Percentiles rank a stretch among this genome's conserved stretches.
phyloP scores from a whole-genome alignment of 1,284 basidiomycete genomes.

The Boletellus deceptivus region DNA sequence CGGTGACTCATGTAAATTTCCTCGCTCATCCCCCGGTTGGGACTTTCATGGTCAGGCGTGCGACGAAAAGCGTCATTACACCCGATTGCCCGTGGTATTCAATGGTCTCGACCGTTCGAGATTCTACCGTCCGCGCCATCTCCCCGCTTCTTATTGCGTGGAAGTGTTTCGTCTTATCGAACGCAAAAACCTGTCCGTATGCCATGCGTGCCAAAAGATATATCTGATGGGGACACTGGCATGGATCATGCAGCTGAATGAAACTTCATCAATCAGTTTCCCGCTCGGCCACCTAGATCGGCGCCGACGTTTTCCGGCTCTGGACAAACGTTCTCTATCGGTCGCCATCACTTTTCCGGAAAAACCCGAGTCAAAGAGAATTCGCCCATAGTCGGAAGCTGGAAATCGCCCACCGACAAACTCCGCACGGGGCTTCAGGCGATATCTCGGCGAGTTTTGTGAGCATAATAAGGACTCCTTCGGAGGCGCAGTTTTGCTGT shows the following conservation, averaged over 20 bases:
- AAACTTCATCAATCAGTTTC: neutral
- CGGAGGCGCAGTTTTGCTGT: conserved; percentile 13
- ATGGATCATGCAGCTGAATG: neutral
- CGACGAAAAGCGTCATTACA: neutral
- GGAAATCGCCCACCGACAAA: neutral
- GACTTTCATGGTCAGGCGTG: conserved; percentile 3
- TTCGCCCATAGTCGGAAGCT: neutral
- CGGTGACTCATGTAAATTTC: neutral
- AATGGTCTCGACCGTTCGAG: conserved; percentile 9
- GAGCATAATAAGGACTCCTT: neutral
- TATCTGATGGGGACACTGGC: neutral
- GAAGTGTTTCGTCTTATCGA: neutral
- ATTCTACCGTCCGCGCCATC: no score
- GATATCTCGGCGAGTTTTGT: neutral
- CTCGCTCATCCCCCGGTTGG: conserved; percentile 11
- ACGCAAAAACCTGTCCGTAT: neutral
- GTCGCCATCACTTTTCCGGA: neutral
- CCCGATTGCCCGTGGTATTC: neutral
- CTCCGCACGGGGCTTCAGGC: conserved; percentile 4
- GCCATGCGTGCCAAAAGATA: neutral
- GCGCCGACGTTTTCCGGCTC: conserved; percentile 4
- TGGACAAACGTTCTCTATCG: neutral
- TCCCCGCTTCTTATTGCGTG: no score
- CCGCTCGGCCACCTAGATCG: conserved; percentile 1
- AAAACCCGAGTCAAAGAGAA: neutral